Percentiles rank a stretch among this genome's conserved stretches.
These are phyloP conservation scores for Rosellinia necatrix DNA, from an alignment of 2,329 filamentous ascomycete genomes.

Conservation along the genomic window DNA sequence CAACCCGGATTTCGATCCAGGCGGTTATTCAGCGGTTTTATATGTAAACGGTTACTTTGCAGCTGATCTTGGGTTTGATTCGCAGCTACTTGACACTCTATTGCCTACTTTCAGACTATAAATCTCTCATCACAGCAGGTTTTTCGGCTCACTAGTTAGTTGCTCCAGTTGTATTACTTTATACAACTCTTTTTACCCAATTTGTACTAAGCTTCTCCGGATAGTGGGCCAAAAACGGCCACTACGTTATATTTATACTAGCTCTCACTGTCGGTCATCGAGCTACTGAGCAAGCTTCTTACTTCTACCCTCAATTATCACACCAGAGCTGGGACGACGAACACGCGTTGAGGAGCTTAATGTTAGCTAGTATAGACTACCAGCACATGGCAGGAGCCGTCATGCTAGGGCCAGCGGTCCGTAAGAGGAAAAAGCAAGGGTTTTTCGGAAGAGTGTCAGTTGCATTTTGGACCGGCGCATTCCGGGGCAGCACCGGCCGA, in stretches of 20 bases:
- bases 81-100: too few species aligned
- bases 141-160: too few species aligned
- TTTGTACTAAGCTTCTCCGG: not conserved
- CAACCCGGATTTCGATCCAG: too few species aligned
- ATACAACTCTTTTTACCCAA: not conserved
- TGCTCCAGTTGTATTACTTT: too few species aligned
- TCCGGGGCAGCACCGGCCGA: too few species aligned
- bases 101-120: too few species aligned
- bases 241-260: not conserved
- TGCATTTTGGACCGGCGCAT: not conserved
- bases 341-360: not conserved
- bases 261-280: not conserved
- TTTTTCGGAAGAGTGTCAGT: too few species aligned
- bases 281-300: not conserved
- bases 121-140: too few species aligned
- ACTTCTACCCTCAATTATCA: not conserved
- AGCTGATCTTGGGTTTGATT: not conserved
- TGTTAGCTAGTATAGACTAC: not conserved
- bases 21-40: too few species aligned
- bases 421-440: not conserved
- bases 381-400: conserved; percentile 5
- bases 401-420: not conserved
- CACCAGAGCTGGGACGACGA: not conserved
- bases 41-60: too few species aligned
- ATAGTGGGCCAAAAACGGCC: not conserved